Base-by-base conservation (phyloP, 805 yeast species). In the Ogataea nitratoaversa region DNA sequence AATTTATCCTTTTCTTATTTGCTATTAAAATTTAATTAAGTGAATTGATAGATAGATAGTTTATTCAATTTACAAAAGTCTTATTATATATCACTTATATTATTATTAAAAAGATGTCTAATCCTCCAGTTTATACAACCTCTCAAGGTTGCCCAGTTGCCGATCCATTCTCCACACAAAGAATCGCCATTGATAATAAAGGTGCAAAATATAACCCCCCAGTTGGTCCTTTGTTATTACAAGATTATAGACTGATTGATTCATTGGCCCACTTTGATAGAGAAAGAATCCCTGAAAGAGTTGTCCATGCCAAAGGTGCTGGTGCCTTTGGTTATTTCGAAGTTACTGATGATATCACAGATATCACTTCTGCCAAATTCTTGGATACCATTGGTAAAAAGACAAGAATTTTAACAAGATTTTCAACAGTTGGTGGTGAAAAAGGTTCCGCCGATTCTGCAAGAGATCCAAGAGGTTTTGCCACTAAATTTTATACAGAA, bases 301-400 rank as follows among this genome's bases (percentile, higher is more conserved):
- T 87, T 42, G 95, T 88, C 27, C 96, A 87, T 59, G 96, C 96
- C 40, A 87, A 87, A 62, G 96, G 95, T 52, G 84, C 90, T 12
- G 96, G 96, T 58, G 95, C 95, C 8, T 85, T 72, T 60, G 95
- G 95, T 50, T 75, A 72, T 50, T 88, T 88, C 60, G 95, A 84
- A 63, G 90, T 83, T 38, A 87, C 95, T 11, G 91, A 87, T 52
- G 95, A 86, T 54, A 79, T 86, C 56, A 67, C 86, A 8, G 91
- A 84, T 59, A 56, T 84, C 34, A 78, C 84, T 57, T 70, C 74
- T 19, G 79, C 93, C 36, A 77, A 77, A 41, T 84, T 88, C 67
- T 74, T 88, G 52, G 74, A 76, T 49, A 68, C 75, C 34, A 72
- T 84, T 41, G 96, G 96, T 52, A 86, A 86, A 68, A 84, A 79